Conservation (phyloP, 2,329 filamentous ascomycete genomes). For the Aspergillus ochraceus region DNA sequence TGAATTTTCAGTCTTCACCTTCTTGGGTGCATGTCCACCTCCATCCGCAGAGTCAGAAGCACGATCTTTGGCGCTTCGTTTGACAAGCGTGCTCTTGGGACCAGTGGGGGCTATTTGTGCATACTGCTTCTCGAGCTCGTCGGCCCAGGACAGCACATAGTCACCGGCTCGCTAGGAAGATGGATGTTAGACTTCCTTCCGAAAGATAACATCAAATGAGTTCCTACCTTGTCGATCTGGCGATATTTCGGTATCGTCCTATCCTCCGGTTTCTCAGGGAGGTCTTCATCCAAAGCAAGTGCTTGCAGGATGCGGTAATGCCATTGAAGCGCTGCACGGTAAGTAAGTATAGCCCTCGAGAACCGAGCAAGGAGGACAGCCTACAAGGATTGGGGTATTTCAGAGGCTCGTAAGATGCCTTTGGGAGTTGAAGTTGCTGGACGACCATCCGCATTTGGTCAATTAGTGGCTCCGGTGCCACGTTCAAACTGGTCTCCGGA, state of each 20-base stretch:
- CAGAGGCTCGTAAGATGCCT: conserved; percentile 75
- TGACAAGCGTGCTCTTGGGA: conserved; percentile 48
- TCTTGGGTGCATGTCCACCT: conserved; percentile 42
- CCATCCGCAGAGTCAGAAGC: conserved; percentile 24
- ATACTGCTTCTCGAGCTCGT: conserved; percentile 63
- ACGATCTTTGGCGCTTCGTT: conserved; percentile 42
- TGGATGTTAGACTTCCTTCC: background rate
- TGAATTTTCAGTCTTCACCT: conserved; percentile 42
- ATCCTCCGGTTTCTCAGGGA: conserved; percentile 73
- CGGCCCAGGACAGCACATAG: conserved; percentile 75
- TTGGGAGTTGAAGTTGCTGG: conserved; percentile 85
- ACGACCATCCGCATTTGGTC: conserved; percentile 81
- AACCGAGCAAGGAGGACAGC: conserved; percentile 4
- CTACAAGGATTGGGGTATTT: conserved; percentile 81
- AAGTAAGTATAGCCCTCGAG: conserved; percentile 1
- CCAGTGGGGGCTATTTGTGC: conserved; percentile 43
- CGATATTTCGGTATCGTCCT: conserved; percentile 80
- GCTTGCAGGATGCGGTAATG: conserved; percentile 94
- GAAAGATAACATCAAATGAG: background rate
- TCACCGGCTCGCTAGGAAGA: conserved; percentile 65
- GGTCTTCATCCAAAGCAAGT: conserved; percentile 85
- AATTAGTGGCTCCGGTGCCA: conserved; percentile 68
- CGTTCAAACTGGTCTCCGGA: conserved; percentile 60
- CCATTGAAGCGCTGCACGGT: conserved; percentile 73
- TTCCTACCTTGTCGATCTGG: conserved; percentile 73